Evolutionary conservation across 768 basidiomycete genomes (phyloP).

Genomic region (Calocybe gangraenosa): DNA sequence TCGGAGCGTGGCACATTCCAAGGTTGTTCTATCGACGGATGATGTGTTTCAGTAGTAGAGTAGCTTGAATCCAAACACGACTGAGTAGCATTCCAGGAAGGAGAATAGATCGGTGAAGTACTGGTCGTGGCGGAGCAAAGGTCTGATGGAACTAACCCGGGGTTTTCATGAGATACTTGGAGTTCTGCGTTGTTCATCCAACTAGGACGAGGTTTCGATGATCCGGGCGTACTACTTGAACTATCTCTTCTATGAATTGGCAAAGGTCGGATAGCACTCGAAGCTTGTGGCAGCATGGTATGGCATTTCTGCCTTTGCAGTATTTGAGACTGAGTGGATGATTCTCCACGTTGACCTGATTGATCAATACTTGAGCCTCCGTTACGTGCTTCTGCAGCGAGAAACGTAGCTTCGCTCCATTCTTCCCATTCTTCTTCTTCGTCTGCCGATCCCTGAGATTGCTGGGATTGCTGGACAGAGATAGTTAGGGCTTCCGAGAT

Average conservation of each 20-base stretch:
- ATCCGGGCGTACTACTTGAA: constrained; percentile 4
- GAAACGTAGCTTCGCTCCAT: constrained; percentile 42
- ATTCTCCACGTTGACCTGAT: background rate
- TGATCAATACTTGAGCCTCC: background rate
- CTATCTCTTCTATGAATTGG: constrained; percentile 28
- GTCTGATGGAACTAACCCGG: constrained; percentile 1
- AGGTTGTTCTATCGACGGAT: background rate
- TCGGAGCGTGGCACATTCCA: constrained; percentile 8
- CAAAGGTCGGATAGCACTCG: constrained; percentile 26
- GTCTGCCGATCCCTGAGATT: background rate
- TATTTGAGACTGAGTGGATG: constrained; percentile 6
- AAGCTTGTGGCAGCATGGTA: constrained; percentile 7
- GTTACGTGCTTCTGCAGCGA: constrained; percentile 22
- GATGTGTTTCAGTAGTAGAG: background rate
- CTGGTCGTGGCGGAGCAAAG: background rate
- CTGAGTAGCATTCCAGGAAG: too few species aligned
- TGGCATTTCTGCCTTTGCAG: too few species aligned
- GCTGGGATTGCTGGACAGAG: constrained; percentile 28
- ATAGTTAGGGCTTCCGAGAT: constrained; percentile 34
- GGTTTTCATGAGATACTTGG: background rate
- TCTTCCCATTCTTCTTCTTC: constrained; percentile 45
- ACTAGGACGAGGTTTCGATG: constrained; percentile 16
- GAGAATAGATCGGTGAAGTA: too few species aligned
- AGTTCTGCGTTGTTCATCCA: constrained; percentile 6
- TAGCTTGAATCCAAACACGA: background rate